Conservation (phyloP, 83 land plant species). For the Picea mariana region DNA sequence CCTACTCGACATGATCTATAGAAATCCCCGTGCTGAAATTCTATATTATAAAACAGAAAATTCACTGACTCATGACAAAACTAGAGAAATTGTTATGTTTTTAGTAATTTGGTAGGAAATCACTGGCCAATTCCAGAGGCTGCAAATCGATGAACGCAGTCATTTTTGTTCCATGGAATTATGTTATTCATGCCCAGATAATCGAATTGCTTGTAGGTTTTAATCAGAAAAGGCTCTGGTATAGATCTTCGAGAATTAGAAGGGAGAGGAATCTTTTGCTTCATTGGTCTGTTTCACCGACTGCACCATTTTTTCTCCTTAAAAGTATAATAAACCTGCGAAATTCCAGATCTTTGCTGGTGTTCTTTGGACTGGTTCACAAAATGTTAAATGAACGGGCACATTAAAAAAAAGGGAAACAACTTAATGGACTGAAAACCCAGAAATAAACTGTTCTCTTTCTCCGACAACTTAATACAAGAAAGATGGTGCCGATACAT, state of each 20-base stretch:
- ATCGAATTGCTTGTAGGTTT: slow-evolving; percentile 35
- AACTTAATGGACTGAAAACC: no score
- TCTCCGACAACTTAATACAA: no score
- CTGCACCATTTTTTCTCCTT: no score
- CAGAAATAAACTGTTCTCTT: no score
- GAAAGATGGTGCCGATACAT: no score
- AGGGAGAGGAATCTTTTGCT: neutral
- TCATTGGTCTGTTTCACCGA: no score
- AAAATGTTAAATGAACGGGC: no score
- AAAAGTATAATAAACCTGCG: no score
- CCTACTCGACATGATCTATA: slow-evolving; percentile 61
- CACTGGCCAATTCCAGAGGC: slow-evolving; percentile 36
- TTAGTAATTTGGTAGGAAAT: slow-evolving; percentile 31
- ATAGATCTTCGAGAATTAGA: slow-evolving; percentile 13
- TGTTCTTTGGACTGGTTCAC: no score
- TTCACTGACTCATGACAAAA: slow-evolving; percentile 33
- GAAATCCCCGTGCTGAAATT: slow-evolving; percentile 40
- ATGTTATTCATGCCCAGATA: slow-evolving; percentile 27
- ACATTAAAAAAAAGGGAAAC: no score
- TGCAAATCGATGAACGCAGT: slow-evolving; percentile 36
- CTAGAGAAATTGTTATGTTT: slow-evolving; percentile 37
- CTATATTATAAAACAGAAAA: slow-evolving; percentile 14
- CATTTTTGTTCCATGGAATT: slow-evolving; percentile 33
- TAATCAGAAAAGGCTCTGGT: slow-evolving; percentile 34
- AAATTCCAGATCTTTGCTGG: no score